Evolutionary conservation across 306 rosid species (phyloP), one percentile per base, ranked within the genome.

Genomic region (Prunus davidiana): DNA sequence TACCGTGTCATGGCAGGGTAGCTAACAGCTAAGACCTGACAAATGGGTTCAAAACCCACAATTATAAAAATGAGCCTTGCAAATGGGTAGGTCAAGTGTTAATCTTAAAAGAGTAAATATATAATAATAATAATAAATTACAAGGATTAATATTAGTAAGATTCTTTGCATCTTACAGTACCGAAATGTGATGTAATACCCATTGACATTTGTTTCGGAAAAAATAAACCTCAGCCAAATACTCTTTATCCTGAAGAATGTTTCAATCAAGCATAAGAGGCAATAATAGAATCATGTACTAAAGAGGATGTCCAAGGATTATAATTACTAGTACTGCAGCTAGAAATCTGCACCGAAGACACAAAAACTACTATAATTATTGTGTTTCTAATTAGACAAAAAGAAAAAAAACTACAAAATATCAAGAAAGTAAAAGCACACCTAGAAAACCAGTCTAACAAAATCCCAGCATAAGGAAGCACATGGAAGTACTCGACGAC

Each of bases 391-490:
- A n/a, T 12, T 10, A 34, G 16, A 56, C 7, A 11, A 60, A 60
- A 60, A 60, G 9, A 60, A 57, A 60, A 41, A 41, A 30, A 57
- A 75, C 12, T 14, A 80, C 5, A 15, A 56, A 41, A 32, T 10
- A 19, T 14, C 38, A 78, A 2, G 27, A 75, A 66, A 68, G 56
- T 15, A 46, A 71, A 30, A 18, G 55, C 82, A 67, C 80, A 93
- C 98, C 96, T 87, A 6, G 70, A 82, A 82, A 88, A 76, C 91
- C 96, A 88, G 71, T 72, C 83, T 68, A 81, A 81, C 80, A 88
- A 75, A 82, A 86, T 81, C 81, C 77, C 77, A 78, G 89, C 84
- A 87, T 88, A 89, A 78, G 98, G 98, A 86, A 91, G 98, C 79
- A 93, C 73, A 43, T 89, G 92, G 86, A 88, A 85, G 85, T 93